Conservation (phyloP, 164 flowering plant genomes). For the Dillenia suffruticosa region DNA sequence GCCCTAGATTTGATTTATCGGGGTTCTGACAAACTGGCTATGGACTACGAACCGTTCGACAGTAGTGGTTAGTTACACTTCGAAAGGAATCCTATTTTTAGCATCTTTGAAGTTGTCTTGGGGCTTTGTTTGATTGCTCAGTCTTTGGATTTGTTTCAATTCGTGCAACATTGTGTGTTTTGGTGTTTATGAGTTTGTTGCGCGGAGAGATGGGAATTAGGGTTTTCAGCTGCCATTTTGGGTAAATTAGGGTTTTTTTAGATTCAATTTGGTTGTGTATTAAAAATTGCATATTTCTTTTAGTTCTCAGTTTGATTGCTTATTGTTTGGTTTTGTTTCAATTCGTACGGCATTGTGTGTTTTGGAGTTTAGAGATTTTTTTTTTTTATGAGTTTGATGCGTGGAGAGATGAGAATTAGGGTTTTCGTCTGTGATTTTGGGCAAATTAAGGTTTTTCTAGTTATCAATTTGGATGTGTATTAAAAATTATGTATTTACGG, state of each 20-base stretch:
- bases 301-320: not conserved
- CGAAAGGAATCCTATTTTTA: slow-evolving; percentile 1
- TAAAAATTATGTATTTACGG: too few species aligned
- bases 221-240: not conserved
- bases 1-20: too few species aligned
- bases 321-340: not conserved
- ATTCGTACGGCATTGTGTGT: not conserved
- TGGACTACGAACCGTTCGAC: slow-evolving; percentile 54
- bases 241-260: too few species aligned
- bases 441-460: too few species aligned
- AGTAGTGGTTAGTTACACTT: slow-evolving; percentile 43
- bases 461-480: too few species aligned
- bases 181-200: not conserved
- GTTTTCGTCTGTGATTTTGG: not conserved
- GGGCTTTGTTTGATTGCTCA: not conserved
- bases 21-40: slow-evolving; percentile 13
- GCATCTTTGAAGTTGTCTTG: not conserved
- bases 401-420: not conserved
- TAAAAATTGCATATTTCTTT: too few species aligned
- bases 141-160: not conserved
- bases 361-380: not conserved
- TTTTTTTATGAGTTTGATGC: too few species aligned
- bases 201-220: too few species aligned
- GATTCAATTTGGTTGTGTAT: too few species aligned
- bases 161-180: not conserved